phyloP scores from a whole-genome alignment of 768 basidiomycete species.

The Boletus vermiculosoides region DNA sequence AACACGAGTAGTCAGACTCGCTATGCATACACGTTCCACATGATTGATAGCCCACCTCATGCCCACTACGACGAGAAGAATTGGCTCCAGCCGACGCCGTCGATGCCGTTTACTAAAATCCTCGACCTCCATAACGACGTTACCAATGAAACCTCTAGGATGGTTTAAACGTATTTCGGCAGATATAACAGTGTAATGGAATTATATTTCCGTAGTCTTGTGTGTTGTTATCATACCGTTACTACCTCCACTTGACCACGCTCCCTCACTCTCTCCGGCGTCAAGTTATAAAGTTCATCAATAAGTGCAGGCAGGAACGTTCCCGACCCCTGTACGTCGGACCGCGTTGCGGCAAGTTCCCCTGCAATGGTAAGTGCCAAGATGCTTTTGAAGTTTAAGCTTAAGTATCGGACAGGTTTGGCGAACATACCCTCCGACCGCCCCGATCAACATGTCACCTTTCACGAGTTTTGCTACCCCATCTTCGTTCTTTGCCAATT shows the following conservation, averaged over 20 bases:
- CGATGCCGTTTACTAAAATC: constrained; percentile 77
- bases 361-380: constrained; percentile 60
- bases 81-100: constrained; percentile 87
- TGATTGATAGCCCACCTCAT: constrained; percentile 75
- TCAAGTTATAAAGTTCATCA: constrained; percentile 54
- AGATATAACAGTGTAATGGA: neutral
- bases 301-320: constrained; percentile 66
- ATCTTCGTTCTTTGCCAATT: constrained; percentile 29
- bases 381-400: constrained; percentile 37
- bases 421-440: constrained; percentile 68
- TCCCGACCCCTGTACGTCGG: constrained; percentile 58
- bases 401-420: neutral
- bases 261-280: constrained; percentile 35
- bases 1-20: constrained; percentile 81
- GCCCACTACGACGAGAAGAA: constrained; percentile 87
- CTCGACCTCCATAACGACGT: constrained; percentile 33
- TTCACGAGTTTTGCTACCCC: constrained; percentile 50
- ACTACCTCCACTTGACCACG: constrained; percentile 30
- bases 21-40: constrained; percentile 95
- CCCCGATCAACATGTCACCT: constrained; percentile 75
- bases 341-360: constrained; percentile 51
- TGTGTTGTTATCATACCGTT: neutral
- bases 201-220: neutral
- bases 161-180: neutral
- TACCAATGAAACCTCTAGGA: neutral